These are phyloP conservation scores for Amanita molliuscula DNA, from an alignment of 768 basidiomycete species.

Conservation along the genomic window DNA sequence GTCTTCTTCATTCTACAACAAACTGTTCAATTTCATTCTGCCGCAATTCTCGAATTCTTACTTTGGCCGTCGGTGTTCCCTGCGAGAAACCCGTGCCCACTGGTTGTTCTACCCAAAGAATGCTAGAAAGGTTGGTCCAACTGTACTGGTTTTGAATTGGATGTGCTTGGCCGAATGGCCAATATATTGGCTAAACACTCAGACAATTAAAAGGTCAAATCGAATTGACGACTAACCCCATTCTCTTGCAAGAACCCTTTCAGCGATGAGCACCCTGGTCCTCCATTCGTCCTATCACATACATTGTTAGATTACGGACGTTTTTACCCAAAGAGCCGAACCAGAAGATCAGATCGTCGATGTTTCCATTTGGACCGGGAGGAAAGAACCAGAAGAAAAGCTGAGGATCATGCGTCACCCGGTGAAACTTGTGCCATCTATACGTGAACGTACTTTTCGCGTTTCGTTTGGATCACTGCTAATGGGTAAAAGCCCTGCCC, in stretches of 20 bases:
- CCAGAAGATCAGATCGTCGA: slow-evolving; percentile 72
- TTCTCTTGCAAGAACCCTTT: slow-evolving; percentile 67
- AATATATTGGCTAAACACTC: background rate
- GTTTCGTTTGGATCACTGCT: slow-evolving; percentile 50
- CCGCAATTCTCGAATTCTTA: no score
- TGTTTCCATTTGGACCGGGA: slow-evolving; percentile 33
- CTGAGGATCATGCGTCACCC: slow-evolving; percentile 22
- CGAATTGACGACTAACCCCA: slow-evolving; percentile 33
- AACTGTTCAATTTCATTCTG: no score
- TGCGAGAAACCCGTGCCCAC: background rate
- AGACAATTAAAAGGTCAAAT: background rate
- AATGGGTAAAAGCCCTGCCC: slow-evolving; percentile 67
- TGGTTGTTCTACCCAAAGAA: background rate
- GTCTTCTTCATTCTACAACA: slow-evolving; percentile 39
- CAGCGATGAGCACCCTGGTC: slow-evolving; percentile 39
- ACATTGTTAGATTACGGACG: no score
- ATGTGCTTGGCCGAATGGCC: slow-evolving; percentile 13
- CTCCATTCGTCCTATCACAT: slow-evolving; percentile 10
- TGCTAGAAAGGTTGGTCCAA: background rate
- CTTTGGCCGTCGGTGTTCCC: background rate
- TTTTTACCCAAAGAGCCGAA: no score
- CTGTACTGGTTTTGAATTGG: background rate
- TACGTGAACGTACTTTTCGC: slow-evolving; percentile 45
- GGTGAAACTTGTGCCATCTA: no score
- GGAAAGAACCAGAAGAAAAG: no score